A percentile compares a stretch with the other conserved stretches of the same genome.
These are phyloP conservation scores for Asterophora lycoperdoides DNA, from an alignment of 768 basidiomycete species.

Conservation along the genomic window DNA sequence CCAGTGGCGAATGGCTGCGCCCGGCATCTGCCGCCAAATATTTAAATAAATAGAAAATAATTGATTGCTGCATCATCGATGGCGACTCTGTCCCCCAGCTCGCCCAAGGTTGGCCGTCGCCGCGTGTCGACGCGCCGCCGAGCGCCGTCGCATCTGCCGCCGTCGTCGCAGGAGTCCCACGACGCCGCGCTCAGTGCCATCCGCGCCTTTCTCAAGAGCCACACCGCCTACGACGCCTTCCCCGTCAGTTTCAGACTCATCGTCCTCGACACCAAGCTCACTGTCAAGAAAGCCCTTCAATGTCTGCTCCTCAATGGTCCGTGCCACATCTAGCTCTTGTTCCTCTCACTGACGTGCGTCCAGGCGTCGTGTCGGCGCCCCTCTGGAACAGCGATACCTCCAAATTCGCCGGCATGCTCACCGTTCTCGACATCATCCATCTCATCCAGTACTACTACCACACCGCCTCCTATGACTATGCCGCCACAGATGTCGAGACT, in stretches of 20 bases:
- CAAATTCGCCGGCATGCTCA: conserved; percentile 96
- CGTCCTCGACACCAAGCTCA: conserved; percentile 92
- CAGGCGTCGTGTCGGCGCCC: conserved; percentile 96
- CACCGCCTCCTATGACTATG: conserved; percentile 79
- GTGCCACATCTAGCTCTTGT: conserved; percentile 9
- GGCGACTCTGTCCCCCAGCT: conserved; percentile 47
- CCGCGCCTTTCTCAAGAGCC: conserved; percentile 75
- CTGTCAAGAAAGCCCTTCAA: conserved; percentile 91
- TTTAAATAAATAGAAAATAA: conserved; percentile 14
- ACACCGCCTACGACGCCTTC: conserved; percentile 93
- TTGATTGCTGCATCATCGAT: conserved; percentile 23
- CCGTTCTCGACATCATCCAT: conserved; percentile 98
- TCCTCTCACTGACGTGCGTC: conserved; percentile 8
- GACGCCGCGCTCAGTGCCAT: conserved; percentile 67
- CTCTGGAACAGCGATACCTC: conserved; percentile 96
- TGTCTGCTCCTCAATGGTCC: conserved; percentile 80
- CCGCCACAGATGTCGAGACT: conserved; percentile 86
- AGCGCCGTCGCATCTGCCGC: conserved; percentile 55
- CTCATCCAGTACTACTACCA: conserved; percentile 98
- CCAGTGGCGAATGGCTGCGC: neutral
- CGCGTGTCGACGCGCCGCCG: conserved; percentile 55
- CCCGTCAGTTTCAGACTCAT: conserved; percentile 96
- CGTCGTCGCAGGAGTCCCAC: conserved; percentile 58
- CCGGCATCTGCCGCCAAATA: conserved; percentile 5
- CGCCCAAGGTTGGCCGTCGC: conserved; percentile 48